Base-by-base conservation (phyloP, 148 eudicot species). In the Chenopodium quinoa region DNA sequence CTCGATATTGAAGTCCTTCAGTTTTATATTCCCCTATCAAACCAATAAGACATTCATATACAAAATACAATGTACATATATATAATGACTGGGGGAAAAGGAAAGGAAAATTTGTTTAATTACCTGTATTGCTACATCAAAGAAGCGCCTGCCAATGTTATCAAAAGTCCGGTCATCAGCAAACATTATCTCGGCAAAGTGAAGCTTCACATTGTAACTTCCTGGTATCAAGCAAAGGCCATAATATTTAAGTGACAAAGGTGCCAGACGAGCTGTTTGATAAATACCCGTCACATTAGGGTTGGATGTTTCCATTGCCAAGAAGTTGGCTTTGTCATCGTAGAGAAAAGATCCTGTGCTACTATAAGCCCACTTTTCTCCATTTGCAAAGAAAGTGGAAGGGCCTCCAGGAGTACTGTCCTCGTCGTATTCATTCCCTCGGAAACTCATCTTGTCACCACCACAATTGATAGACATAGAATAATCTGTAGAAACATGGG, bases 401-500 rank as follows among this genome's bases (percentile, higher is more conserved):
- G 91, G 83, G 11, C 95, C 93, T 4, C 48, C 71, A 11, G 67
- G 25, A 50, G 47, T 60, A 14, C 73, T 13, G 79, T 94, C 91
- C 75, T 88, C 92, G 70, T 88, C 92, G 47, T 91, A 94, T 8
- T 83, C 86, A 31, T 88, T 75, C 58, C 88, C 89, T 19, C 84
- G 89, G 29, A 76, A 84, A 58, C 20, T 78, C 65, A 50, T 71
- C 44, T 73, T 56, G 27, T 52, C 17, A 78, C 98, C 97, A 69
- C 97, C 98, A 65, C 98, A 93, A 73, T 94, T 93, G 70, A 94
- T 86, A 75, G 86, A 91, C 78, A 94, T 76, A 62, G 93, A 84
- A 82, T 89, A 74, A 79, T 87, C 98, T 94, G 90, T 73, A 84
- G 16, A 67, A 4, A 12, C 2, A 50, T 52, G 54, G 7, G 22